phyloP scores from a whole-genome alignment of 306 rosid species.

The Lathyrus tuberosus region DNA sequence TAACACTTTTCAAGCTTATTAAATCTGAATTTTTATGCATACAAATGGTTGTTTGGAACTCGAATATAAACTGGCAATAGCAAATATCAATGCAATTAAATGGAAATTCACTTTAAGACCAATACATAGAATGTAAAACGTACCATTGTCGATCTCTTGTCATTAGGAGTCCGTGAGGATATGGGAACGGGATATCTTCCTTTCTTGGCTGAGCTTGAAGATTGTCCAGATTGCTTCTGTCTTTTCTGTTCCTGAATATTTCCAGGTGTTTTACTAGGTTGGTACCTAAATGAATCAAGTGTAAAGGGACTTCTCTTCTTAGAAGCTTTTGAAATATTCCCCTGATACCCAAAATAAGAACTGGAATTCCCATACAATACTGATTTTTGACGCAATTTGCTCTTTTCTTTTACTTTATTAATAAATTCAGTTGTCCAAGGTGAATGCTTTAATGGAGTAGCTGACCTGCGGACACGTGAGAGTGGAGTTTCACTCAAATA shows the following conservation, averaged over 20 bases:
- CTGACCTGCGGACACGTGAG: slow-evolving; percentile 64
- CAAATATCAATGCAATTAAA: neutral
- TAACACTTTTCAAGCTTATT: too few species aligned
- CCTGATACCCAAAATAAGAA: slow-evolving; percentile 49
- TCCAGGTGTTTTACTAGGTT: slow-evolving; percentile 58
- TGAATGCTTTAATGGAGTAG: slow-evolving; percentile 50
- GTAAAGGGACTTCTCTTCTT: slow-evolving; percentile 75
- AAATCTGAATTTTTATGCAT: too few species aligned
- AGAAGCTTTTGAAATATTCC: slow-evolving; percentile 45
- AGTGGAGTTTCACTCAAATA: slow-evolving; percentile 69
- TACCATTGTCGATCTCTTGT: too few species aligned
- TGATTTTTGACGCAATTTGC: slow-evolving; percentile 65
- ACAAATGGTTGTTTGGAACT: too few species aligned
- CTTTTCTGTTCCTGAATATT: too few species aligned
- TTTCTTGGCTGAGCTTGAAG: too few species aligned
- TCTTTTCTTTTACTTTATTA: slow-evolving; percentile 77
- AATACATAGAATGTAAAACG: too few species aligned
- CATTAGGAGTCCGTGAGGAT: too few species aligned
- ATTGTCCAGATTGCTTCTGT: too few species aligned
- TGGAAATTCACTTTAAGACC: too few species aligned
- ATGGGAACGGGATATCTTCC: too few species aligned
- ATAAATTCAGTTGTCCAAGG: slow-evolving; percentile 88
- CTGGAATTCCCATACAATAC: slow-evolving; percentile 50
- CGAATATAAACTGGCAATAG: too few species aligned
- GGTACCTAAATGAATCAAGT: slow-evolving; percentile 71